Base-by-base conservation (phyloP, 352 stramenopile species). In the Globisporangium ultimum region DNA sequence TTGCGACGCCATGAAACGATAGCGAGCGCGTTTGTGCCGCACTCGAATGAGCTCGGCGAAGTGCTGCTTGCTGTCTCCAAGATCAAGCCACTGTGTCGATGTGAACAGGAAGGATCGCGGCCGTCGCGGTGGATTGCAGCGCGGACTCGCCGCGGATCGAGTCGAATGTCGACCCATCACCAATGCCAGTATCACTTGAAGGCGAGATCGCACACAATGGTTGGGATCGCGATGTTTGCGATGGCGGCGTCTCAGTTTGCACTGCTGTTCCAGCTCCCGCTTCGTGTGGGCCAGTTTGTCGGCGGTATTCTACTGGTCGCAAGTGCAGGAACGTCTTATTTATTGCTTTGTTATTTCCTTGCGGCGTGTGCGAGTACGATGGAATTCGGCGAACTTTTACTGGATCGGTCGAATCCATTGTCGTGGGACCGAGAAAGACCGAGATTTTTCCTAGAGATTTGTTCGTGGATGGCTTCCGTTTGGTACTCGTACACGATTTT, bases 381-480 rank as follows among this genome's bases (percentile, higher is more conserved):
- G 1, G 57, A 70, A 22, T 50, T 89, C 9, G 75, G 76, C 14
- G 66, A 70, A 18, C 56, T 87, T 48, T 62, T 92, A 38, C 58
- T 89, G 45, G 69, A 74, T 40, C 78, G 84, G 43, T 76, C 77
- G 8, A 78, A 75, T 49, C 78, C 72, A 43, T 62, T 79, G 17
- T 68, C 70, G 17, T 88, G 80, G 78, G 56, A 69, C 10, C 50
- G 68, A 46, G 80, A 89, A 48, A 74, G 73, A 46, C 55, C 78
- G n/a, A 68, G 80, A 20, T 65, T 87, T 38, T 75, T 92, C 24
- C 51, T 93, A 7, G 82, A 94, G 48, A 68, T 83, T 17, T 92
- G 71, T 55, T 87, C 74, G 12, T 94, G 82, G 82, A 80, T 90
- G 54, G 77, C 75, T 15, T 76, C 73, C 12, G 79, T 94, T 10